These are phyloP conservation scores for Naematelia encephala DNA, from an alignment of 768 basidiomycete species.

Conservation along the genomic window DNA sequence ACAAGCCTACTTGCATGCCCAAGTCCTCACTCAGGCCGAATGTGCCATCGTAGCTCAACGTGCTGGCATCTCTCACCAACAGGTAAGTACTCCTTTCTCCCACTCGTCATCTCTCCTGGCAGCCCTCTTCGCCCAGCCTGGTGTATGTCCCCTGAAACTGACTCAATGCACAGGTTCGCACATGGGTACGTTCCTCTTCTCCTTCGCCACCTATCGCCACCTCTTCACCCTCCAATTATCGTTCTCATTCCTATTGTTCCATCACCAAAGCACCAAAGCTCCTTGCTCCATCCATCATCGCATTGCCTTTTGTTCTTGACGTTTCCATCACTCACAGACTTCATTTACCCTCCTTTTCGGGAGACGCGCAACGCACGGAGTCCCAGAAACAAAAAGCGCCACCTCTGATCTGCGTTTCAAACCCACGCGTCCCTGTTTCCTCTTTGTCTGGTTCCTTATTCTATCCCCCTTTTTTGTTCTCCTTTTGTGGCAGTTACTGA, in stretches of 20 bases:
- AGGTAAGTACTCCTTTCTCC: too few relatives aligned
- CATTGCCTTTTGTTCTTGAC: constrained; percentile 4
- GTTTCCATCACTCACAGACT: constrained; percentile 7
- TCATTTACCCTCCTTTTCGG: neutral
- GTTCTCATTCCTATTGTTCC: too few relatives aligned
- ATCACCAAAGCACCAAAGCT: too few relatives aligned
- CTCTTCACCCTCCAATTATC: neutral
- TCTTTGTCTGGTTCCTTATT: neutral
- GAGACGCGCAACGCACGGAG: neutral
- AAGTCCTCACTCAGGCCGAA: constrained; percentile 24
- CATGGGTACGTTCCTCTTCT: constrained; percentile 34
- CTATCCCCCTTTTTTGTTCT: neutral
- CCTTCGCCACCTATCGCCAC: neutral
- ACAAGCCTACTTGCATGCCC: constrained; percentile 20
- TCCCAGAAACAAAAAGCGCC: constrained; percentile 6
- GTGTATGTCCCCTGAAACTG: too few relatives aligned
- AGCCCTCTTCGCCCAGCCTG: too few relatives aligned
- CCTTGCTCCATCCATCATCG: too few relatives aligned
- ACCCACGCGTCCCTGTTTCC: too few relatives aligned
- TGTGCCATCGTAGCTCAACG: constrained; percentile 22
- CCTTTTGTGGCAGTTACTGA: neutral
- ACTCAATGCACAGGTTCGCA: constrained; percentile 25
- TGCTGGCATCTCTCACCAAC: constrained; percentile 27
- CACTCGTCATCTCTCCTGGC: too few relatives aligned
- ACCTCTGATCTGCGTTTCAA: constrained; percentile 6